Conservation (phyloP, 192 early-diverging fungal genomes). For the Backusella liffmaniae region DNA sequence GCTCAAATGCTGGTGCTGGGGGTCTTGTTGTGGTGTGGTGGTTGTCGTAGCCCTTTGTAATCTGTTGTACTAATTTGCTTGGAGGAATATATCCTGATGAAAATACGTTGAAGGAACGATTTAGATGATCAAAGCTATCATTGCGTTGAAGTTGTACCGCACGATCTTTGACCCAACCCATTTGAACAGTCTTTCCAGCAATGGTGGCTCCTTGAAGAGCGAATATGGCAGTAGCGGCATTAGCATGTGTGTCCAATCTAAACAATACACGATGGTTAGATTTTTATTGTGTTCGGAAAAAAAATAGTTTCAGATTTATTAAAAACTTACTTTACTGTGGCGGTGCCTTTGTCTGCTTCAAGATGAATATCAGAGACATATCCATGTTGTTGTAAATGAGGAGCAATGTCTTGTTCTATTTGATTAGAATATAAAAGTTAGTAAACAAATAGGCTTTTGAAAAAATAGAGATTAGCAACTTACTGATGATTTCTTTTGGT, state of each 20-base stretch:
- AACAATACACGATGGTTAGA: background rate
- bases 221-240: constrained; percentile 84
- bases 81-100: constrained; percentile 15
- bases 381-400: constrained; percentile 79
- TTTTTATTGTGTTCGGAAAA: background rate
- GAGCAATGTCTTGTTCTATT: constrained; percentile 61
- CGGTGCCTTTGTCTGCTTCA: constrained; percentile 83
- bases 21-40: constrained; percentile 19
- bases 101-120: constrained; percentile 5
- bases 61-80: constrained; percentile 27
- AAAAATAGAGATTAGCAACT: background rate
- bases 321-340: constrained; percentile 72
- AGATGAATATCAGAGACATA: constrained; percentile 75
- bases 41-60: constrained; percentile 5
- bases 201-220: constrained; percentile 70
- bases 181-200: constrained; percentile 64
- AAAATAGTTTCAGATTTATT: background rate
- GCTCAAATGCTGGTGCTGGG: constrained; percentile 23
- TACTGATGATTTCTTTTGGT: constrained; percentile 60
- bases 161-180: constrained; percentile 20
- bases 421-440: background rate
- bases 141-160: background rate
- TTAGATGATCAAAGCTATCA: background rate
- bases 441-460: background rate
- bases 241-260: constrained; percentile 84